Percentiles rank a stretch among this genome's conserved stretches.
These are phyloP conservation scores for Cladosporium sp. DNA, from an alignment of 2,329 filamentous ascomycete species.

Conservation along the genomic window DNA sequence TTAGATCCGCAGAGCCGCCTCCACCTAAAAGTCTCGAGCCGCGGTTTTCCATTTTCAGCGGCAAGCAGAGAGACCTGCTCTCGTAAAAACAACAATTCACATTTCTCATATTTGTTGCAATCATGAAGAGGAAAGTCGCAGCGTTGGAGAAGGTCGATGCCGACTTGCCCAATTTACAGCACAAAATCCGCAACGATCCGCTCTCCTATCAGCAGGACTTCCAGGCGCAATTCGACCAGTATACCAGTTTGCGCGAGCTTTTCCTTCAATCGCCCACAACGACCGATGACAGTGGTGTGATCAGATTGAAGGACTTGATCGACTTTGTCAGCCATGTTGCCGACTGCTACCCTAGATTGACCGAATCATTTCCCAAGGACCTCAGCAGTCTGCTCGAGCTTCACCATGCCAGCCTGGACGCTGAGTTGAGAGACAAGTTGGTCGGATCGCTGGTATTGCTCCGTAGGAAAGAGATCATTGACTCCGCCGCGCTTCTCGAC, in stretches of 20 bases:
- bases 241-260: constrained; percentile 85
- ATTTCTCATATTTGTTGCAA: not conserved
- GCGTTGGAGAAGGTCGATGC: constrained; percentile 95
- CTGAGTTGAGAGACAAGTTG: constrained; percentile 87
- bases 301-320: constrained; percentile 84
- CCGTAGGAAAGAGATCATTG: constrained; percentile 85
- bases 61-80: not conserved
- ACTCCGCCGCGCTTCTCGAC: constrained; percentile 77
- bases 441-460: constrained; percentile 85
- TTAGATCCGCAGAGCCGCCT: not conserved
- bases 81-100: not conserved
- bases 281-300: constrained; percentile 70
- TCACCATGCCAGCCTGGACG: constrained; percentile 78
- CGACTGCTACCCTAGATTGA: constrained; percentile 84
- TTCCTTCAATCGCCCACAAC: constrained; percentile 80
- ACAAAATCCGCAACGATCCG: constrained; percentile 86
- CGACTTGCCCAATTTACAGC: constrained; percentile 82
- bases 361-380: constrained; percentile 71
- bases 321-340: constrained; percentile 92
- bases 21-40: constrained; percentile 6
- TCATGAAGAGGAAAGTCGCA: constrained; percentile 78
- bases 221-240: constrained; percentile 81
- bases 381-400: constrained; percentile 74
- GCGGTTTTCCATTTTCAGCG: constrained; percentile 9
- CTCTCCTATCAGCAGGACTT: constrained; percentile 90